A percentile compares a stretch with the other conserved stretches of the same genome.
These are phyloP conservation scores for Penicillium fuscoglaucum DNA, from an alignment of 2,329 filamentous ascomycete genomes.

Conservation along the genomic window DNA sequence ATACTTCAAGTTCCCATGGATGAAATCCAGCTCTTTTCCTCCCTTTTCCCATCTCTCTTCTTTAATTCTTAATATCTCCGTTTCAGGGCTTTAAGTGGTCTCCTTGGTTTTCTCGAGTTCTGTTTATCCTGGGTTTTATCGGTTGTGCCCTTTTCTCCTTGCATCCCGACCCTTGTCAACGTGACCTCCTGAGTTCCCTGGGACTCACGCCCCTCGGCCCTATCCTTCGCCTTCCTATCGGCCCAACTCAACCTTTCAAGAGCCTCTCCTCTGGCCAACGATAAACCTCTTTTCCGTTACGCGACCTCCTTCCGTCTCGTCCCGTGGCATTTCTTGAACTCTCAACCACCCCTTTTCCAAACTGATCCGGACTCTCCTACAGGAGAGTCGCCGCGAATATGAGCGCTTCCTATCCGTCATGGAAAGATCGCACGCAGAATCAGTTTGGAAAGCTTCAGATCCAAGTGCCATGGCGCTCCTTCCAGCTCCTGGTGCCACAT, in stretches of 20 bases:
- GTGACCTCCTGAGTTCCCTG: constrained; percentile 25
- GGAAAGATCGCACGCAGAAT: constrained; percentile 49
- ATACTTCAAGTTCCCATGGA: constrained; percentile 10
- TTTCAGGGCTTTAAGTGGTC: constrained; percentile 7
- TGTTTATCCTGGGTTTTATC: constrained; percentile 14
- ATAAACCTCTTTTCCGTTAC: constrained; percentile 9
- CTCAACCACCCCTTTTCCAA: constrained; percentile 5
- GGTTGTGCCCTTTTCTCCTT: constrained; percentile 30
- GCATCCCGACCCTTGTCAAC: constrained; percentile 31
- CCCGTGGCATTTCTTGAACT: constrained; percentile 22
- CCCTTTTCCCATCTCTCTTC: constrained; percentile 18
- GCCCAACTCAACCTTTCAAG: constrained; percentile 10
- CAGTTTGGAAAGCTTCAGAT: constrained; percentile 49
- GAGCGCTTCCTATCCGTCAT: constrained; percentile 43
- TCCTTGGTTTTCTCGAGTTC: constrained; percentile 17
- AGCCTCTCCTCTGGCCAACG: constrained; percentile 12
- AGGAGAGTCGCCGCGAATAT: constrained; percentile 33
- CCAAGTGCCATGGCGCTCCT: constrained; percentile 51
- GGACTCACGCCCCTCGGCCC: constrained; percentile 11
- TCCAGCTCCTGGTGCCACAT: constrained; percentile 58
- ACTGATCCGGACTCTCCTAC: constrained; percentile 22
- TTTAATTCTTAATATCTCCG: constrained; percentile 14
- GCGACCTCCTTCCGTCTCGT: constrained; percentile 25
- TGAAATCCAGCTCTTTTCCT: constrained; percentile 17
- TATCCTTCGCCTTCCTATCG: constrained; percentile 12